Percentiles rank a stretch among this genome's conserved stretches.
These are phyloP conservation scores for Kuraishia floccosa DNA, from an alignment of 805 yeast species.

Conservation along the genomic window DNA sequence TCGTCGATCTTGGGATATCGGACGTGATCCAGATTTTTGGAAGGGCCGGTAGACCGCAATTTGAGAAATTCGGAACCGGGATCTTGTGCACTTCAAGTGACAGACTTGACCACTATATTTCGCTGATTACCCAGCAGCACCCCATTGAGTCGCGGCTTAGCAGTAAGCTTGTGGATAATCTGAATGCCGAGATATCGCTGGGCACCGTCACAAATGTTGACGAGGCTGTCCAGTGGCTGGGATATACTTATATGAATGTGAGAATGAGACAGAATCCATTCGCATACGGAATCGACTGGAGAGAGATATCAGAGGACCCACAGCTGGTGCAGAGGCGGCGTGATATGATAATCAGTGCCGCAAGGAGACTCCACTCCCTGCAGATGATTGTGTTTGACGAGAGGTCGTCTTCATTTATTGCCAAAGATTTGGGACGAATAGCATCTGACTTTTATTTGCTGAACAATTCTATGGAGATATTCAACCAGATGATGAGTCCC, in stretches of 20 bases:
- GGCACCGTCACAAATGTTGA: conserved; percentile 93
- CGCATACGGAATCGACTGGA: conserved; percentile 85
- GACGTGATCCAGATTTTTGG: conserved; percentile 98
- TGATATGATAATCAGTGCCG: conserved; percentile 69
- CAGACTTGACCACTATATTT: conserved; percentile 76
- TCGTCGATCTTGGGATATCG: conserved; percentile 84
- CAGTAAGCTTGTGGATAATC: conserved; percentile 74
- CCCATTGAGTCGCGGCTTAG: conserved; percentile 86
- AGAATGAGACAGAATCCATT: conserved; percentile 93
- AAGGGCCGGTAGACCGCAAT: conserved; percentile 99
- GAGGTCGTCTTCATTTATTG: conserved; percentile 59
- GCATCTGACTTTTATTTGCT: conserved; percentile 90
- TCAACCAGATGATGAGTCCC: conserved; percentile 77
- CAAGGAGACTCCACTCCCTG: conserved; percentile 67
- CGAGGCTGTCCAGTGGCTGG: conserved; percentile 96
- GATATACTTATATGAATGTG: conserved; percentile 89
- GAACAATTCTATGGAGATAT: conserved; percentile 78
- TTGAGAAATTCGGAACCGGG: conserved; percentile 87
- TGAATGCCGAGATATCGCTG: conserved; percentile 91
- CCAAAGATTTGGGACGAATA: conserved; percentile 88
- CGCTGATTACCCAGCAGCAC: conserved; percentile 84
- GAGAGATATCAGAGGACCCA: conserved; percentile 76
- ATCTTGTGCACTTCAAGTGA: conserved; percentile 78
- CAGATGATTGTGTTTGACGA: conserved; percentile 96
- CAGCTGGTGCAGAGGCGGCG: conserved; percentile 62